Conservation (phyloP, 2,329 filamentous ascomycete species). For the Cladosporium velox region DNA sequence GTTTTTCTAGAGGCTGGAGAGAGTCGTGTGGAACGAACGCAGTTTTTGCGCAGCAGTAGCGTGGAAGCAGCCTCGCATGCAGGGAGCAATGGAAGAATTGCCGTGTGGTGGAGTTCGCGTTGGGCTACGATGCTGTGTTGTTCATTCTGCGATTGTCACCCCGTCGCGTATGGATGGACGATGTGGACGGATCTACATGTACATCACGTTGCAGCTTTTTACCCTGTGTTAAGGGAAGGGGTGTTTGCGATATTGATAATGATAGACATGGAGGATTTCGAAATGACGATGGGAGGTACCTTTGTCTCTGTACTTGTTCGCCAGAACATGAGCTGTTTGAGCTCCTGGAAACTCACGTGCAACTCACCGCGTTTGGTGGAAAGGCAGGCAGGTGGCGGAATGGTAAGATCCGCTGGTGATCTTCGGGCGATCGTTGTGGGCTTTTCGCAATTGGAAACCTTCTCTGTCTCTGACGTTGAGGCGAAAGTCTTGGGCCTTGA, state of each 20-base stretch:
- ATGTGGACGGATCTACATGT: neutral
- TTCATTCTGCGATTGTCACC: neutral
- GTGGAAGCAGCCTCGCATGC: neutral
- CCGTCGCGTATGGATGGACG: neutral
- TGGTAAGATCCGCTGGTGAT: slow-evolving; percentile 7
- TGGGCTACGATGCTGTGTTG: neutral
- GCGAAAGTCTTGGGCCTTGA: neutral
- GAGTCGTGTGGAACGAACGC: neutral
- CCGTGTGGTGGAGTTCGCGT: neutral
- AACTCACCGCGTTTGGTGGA: neutral
- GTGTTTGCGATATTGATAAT: neutral
- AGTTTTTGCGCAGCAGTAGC: neutral
- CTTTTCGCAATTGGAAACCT: neutral
- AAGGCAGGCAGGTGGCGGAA: neutral
- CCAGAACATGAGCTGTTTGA: neutral
- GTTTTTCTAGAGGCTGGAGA: neutral
- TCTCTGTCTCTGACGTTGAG: neutral
- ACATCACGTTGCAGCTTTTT: neutral
- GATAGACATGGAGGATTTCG: neutral
- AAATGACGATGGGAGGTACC: neutral
- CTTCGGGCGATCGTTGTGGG: slow-evolving; percentile 7
- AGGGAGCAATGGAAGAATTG: neutral
- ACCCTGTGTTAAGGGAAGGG: slow-evolving; percentile 8
- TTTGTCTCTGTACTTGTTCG: neutral
- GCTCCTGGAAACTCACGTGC: slow-evolving; percentile 16